phyloP scores from a whole-genome alignment of 805 yeast genomes.

The Myxozyma neglecta region DNA sequence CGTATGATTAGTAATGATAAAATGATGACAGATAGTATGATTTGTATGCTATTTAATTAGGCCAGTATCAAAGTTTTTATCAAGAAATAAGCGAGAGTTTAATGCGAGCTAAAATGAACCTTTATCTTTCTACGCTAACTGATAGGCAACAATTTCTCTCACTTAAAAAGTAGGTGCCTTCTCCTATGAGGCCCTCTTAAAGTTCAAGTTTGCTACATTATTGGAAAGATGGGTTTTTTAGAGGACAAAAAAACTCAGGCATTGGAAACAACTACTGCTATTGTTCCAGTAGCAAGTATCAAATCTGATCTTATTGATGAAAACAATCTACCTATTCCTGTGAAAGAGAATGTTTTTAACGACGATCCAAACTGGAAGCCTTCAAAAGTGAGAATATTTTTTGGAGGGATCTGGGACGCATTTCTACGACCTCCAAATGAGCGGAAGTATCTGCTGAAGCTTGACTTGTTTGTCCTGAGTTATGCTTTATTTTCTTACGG shows the following conservation, averaged over 20 bases:
- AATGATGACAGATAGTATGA: too few species aligned
- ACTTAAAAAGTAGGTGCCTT: too few species aligned
- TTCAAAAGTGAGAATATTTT: background rate
- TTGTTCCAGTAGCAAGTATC: background rate
- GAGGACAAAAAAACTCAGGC: background rate
- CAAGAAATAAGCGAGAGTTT: too few species aligned
- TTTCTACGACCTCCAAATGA: conserved; percentile 34
- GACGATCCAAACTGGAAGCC: conserved; percentile 23
- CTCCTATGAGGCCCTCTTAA: too few species aligned
- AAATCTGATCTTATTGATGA: conserved; percentile 5
- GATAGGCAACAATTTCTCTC: too few species aligned
- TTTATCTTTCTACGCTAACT: too few species aligned
- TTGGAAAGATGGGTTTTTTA: background rate
- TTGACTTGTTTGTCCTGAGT: conserved; percentile 39
- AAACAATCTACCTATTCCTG: background rate
- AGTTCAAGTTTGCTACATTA: too few species aligned
- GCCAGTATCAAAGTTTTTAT: too few species aligned
- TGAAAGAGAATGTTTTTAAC: conserved; percentile 13
- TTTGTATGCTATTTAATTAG: too few species aligned
- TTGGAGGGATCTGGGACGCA: conserved; percentile 25
- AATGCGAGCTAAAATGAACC: too few species aligned
- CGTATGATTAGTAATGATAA: too few species aligned
- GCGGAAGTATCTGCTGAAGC: conserved; percentile 39
- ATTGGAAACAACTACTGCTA: conserved; percentile 1
- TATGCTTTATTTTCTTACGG: conserved; percentile 44